phyloP scores from a whole-genome alignment of 78 protist genomes.

The Mantamonas sphyraenae region DNA sequence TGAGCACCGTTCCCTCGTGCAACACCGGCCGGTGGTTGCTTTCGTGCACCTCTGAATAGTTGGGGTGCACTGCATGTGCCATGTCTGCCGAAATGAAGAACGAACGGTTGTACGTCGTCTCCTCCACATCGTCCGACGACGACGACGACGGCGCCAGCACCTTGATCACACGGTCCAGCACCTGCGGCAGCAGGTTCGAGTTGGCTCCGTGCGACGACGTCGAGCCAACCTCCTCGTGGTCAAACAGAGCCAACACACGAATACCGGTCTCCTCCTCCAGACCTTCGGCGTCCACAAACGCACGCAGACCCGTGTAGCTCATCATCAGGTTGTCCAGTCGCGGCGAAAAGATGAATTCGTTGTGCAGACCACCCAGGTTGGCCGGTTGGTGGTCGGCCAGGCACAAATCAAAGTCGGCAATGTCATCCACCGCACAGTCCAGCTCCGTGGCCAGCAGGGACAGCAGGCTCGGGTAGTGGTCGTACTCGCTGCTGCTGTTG shows the following conservation, averaged over 20 bases:
- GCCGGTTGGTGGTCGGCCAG: conserved; percentile 78
- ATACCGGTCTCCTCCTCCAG: conserved; percentile 5
- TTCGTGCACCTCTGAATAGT: conserved; percentile 82
- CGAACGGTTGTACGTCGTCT: too few relatives aligned
- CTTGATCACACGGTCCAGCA: too few relatives aligned
- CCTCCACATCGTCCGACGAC: too few relatives aligned
- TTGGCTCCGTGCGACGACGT: conserved; percentile 13
- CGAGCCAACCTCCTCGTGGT: conserved; percentile 85
- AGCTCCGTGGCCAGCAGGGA: conserved; percentile 45
- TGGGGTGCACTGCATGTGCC: conserved; percentile 96
- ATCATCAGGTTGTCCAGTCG: conserved; percentile 82
- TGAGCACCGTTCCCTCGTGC: conserved; percentile 79
- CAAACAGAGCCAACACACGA: conserved; percentile 55
- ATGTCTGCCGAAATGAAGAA: conserved; percentile 80
- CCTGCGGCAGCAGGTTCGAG: neutral
- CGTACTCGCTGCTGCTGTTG: neutral
- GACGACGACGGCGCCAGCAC: too few relatives aligned
- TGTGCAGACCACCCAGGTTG: conserved; percentile 59
- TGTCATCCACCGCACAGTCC: conserved; percentile 27
- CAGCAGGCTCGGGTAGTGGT: conserved; percentile 51
- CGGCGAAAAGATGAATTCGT: conserved; percentile 78
- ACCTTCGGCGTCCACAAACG: neutral
- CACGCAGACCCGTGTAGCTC: neutral
- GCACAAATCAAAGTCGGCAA: conserved; percentile 73
- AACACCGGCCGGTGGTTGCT: conserved; percentile 75